Conservation (phyloP, 176 grass and related monocot genomes). For the Dactylis glomerata region DNA sequence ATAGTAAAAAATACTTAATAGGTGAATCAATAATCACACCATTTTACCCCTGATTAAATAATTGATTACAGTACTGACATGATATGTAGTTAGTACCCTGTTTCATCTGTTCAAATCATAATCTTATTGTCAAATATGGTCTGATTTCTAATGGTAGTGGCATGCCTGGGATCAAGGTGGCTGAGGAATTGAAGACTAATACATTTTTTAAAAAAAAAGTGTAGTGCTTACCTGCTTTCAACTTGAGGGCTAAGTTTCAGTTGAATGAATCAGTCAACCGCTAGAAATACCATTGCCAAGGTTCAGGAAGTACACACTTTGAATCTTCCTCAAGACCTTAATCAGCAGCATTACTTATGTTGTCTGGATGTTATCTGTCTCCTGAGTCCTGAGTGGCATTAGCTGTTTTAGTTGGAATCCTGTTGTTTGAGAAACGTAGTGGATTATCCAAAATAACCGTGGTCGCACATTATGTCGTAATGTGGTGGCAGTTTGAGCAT, state of each 20-base stretch:
- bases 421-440: neutral
- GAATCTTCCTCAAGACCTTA: neutral
- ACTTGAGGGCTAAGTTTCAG: neutral
- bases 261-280: neutral
- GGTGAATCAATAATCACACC: neutral
- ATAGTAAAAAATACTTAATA: neutral
- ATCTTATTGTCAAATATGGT: neutral
- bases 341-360: neutral
- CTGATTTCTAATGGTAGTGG: neutral
- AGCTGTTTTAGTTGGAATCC: neutral
- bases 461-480: neutral
- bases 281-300: neutral
- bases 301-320: too few relatives aligned
- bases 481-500: neutral
- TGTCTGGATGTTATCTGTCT: neutral
- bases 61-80: neutral
- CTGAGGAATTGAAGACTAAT: neutral
- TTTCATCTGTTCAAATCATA: neutral
- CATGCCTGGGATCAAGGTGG: neutral
- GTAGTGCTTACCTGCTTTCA: neutral
- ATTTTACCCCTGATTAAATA: neutral
- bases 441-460: neutral
- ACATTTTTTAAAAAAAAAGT: neutral
- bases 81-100: neutral
- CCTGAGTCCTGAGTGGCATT: neutral